Evolutionary conservation across 495 filamentous ascomycete genomes (phyloP), one percentile per base, ranked within the genome.

Genomic region (Hypomontagnella monticulosa): DNA sequence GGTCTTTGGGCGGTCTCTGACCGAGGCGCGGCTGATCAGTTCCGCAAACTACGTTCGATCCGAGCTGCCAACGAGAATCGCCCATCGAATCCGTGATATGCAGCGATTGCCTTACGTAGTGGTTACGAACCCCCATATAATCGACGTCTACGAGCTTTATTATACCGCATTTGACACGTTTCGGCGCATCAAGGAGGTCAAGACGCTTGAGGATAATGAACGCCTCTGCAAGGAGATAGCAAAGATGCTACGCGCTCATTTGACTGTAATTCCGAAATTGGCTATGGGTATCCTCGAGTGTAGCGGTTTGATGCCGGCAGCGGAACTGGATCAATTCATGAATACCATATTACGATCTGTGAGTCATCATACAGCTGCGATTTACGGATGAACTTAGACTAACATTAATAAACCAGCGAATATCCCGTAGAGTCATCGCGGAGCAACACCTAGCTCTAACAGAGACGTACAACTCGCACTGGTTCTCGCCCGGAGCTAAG

Each of bases 371-470:
- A 16, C 12, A 16, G 12, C 37, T 10, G 18, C 40, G 4, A 50
- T 12, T 20, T 9, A n/a, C 8, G 18, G 3, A 41, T 5, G 41
- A 32, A 36, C 30, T 11, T 4, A 14, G 51, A 27, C 41, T 53
- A 33, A 66, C 11, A 1, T 1, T 11, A 30, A 41, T 40, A 34
- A 56, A 66, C 49, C 59, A 96, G 89, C 86, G 95, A 56, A 99
- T 99, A 55, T 97, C 93, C 30, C 89, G 95, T 48, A 88, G 95
- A 36, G 94, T 98, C 50, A 99, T 99, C 71, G 95, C 94, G 34
- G 95, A 99, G 77, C 95, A 98, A 67, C 95, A 99, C 69, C 85
- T 99, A 23, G 92, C 95, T 5, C 83, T 99, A n/a, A 97, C 93
- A 11, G 93, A 98, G 69, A 97, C 93, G 7, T 98, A 97, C 80